These are phyloP conservation scores for Teunomyces stri DNA, from an alignment of 805 yeast species.

Conservation along the genomic window DNA sequence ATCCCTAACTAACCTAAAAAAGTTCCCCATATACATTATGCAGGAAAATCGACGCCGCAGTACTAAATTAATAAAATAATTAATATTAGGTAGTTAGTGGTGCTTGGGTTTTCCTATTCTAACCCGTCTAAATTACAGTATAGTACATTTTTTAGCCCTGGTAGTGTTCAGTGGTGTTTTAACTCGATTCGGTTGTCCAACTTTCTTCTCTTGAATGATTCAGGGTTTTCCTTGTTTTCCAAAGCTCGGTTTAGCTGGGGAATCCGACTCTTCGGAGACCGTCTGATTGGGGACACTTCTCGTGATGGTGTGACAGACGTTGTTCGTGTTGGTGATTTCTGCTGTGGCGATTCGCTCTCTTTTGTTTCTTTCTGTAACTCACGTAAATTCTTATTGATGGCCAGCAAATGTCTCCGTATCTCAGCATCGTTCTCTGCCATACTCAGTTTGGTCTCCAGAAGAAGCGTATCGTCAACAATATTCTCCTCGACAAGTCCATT, in stretches of 20 bases:
- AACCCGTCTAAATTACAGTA: constrained; percentile 2
- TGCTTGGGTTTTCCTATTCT: neutral
- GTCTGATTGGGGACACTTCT: constrained; percentile 7
- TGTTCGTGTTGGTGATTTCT: neutral
- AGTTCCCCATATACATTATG: no score
- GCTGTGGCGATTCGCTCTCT: neutral
- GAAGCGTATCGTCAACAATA: neutral
- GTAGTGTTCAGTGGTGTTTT: neutral
- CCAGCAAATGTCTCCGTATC: constrained; percentile 1
- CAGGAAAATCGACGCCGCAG: no score
- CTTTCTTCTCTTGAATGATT: constrained; percentile 6
- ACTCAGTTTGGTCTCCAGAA: constrained; percentile 2
- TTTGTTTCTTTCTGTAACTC: constrained; percentile 4
- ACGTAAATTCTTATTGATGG: constrained; percentile 4
- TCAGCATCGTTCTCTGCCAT: constrained; percentile 6
- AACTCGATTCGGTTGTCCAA: constrained; percentile 1
- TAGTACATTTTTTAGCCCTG: neutral
- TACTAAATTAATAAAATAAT: neutral
- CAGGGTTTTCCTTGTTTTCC: constrained; percentile 9
- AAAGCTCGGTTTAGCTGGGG: constrained; percentile 5
- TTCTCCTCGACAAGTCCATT: neutral
- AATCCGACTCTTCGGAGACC: constrained; percentile 5
- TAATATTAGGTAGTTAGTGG: neutral
- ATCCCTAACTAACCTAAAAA: no score
- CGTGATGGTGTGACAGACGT: constrained; percentile 3